Base-by-base conservation (phyloP, 1,139 yeast genomes). In the Nakaseomyces bracarensis region DNA sequence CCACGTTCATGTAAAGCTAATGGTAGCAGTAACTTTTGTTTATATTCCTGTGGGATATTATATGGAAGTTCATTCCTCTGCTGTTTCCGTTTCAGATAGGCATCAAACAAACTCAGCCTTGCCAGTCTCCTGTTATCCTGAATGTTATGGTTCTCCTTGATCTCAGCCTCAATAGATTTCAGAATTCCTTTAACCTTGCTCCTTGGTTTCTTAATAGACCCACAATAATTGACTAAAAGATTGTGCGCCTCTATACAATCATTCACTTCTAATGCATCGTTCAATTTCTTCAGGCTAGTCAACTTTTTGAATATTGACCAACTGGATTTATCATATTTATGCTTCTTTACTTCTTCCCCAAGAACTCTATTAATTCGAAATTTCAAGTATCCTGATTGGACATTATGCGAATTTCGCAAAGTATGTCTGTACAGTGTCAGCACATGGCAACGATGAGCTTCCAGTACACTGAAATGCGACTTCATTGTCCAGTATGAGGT, bases 401-500 rank as follows among this genome's bases (percentile, higher is more conserved):
- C 43, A 28, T 39, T 30, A 13, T 43, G 33, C 3, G 50, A 38
- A 31, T 48, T 50, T 28, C 61, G 41, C 25, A 57, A 36, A n/a
- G 54, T 49, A 33, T 49, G 46, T 9, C 61, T 49, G 40, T 54
- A 58, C 42, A 57, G 43, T 4, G 40, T 41, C 15, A 55, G 39
- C 11, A 57, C 60, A 44, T 56, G 52, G 8, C 25, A 28, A 26
- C 47, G 47, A 35, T 58, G 62, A 8, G 42, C 49, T 20, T 41
- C 49, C 25, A 53, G 60, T 53, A 42, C 56, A 55, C 31, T 63
- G 50, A 41, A 65, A 57, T 37, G 72, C 69, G 22, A 66, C 60
- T 29, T 55, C 55, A 34, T 27, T 16, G 7, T 7, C 9, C 10
- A 22, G 25, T 22, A 10, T 22, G 9, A 22, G 10, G 10, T 7